Evolutionary conservation across 768 basidiomycete species (phyloP), one percentile per base, ranked within the genome.

Genomic region (Brasilioporus rufonigricans): DNA sequence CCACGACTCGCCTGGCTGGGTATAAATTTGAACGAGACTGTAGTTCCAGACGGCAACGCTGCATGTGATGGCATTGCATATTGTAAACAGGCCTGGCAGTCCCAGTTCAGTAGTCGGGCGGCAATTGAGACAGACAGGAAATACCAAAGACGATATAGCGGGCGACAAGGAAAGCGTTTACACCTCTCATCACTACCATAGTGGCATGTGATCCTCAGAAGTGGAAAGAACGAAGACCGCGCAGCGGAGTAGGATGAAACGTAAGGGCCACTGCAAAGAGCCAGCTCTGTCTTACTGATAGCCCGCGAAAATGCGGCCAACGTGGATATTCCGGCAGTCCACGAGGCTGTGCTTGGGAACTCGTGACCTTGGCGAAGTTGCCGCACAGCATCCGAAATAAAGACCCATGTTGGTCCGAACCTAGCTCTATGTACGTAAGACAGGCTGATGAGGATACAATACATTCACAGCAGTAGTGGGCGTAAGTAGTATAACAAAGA

Each of bases 41-140:
- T 80, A 65, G 69, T 89, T 87, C 87, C 87, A 89, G 19, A 85
- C 83, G 52, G 86, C 82, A 29, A 83, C 76, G 61, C 81, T 84
- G 56, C 82, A 80, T 52, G 82, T 76, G 61, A 87, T 74, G 44
- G 86, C 84, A 73, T 80, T 86, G 69, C 80, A 89, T 58, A 82
- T 66, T 59, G 84, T 76, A 68, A 86, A 84, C 44, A 82, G 57
- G 63, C 73, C 87, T 90, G 40, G n/a, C 4, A 7, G 24, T 32
- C 18, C 3, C 44, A 21, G 33, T 48, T 59, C 45, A 52, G 63
- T 23, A 18, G 8, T 41, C 13, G 5, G 26, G 9, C 26, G 7
- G 3, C 29, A 31, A 24, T n/a, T 29, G 21, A 35, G 32, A 38
- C 27, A 31, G 33, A 45, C 53, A 39, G 6, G 27, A 40, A 21